phyloP scores from a whole-genome alignment of 768 basidiomycete genomes.

The Paxillus rubicundulus region DNA sequence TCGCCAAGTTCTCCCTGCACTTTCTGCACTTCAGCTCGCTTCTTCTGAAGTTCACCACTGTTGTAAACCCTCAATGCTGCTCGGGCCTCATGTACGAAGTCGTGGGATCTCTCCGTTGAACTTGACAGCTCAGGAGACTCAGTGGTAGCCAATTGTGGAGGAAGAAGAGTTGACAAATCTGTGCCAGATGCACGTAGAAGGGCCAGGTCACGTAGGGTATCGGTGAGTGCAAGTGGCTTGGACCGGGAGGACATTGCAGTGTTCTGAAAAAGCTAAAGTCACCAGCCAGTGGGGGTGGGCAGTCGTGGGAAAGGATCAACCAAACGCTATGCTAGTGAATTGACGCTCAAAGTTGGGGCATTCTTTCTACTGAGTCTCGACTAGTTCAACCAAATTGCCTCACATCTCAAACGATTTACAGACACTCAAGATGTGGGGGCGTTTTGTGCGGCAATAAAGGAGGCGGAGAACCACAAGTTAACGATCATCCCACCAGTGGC shows the following conservation, averaged over 20 bases:
- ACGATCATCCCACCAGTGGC: too few relatives aligned
- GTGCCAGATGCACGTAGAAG: conserved; percentile 59
- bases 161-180: conserved; percentile 35
- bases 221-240: conserved; percentile 53
- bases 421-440: too few relatives aligned
- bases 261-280: neutral
- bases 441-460: too few relatives aligned
- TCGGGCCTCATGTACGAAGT: conserved; percentile 58
- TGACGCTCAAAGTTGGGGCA: too few relatives aligned
- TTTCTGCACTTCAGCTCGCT: conserved; percentile 55
- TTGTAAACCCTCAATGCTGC: conserved; percentile 46
- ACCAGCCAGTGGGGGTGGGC: too few relatives aligned
- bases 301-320: too few relatives aligned
- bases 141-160: conserved; percentile 4
- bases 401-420: too few relatives aligned
- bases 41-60: conserved; percentile 47
- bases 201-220: conserved; percentile 71
- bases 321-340: too few relatives aligned
- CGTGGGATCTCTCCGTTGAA: conserved; percentile 46
- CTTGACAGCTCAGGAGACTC: conserved; percentile 37
- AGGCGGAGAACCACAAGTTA: too few relatives aligned
- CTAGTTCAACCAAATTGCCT: too few relatives aligned
- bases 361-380: too few relatives aligned
- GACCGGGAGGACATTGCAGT: conserved; percentile 32
- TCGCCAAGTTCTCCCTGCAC: conserved; percentile 57